These are phyloP conservation scores for Venturia carpophila DNA, from an alignment of 2,329 filamentous ascomycete species.

Conservation along the genomic window DNA sequence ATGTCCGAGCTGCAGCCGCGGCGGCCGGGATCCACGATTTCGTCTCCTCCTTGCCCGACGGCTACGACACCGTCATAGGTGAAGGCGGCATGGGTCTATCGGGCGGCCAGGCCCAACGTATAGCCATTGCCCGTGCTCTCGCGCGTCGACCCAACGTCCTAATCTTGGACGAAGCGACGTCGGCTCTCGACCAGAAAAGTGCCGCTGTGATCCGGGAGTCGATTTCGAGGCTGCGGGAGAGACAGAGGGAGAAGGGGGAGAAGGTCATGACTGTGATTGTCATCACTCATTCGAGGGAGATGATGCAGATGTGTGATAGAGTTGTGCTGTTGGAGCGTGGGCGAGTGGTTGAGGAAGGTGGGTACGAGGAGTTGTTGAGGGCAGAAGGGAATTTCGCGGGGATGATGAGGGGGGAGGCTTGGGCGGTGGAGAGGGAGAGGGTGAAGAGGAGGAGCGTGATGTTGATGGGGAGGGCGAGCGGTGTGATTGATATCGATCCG, in stretches of 20 bases:
- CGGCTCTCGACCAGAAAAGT: conserved; percentile 64
- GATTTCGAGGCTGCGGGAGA: conserved; percentile 39
- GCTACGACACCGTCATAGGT: conserved; percentile 67
- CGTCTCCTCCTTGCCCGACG: conserved; percentile 59
- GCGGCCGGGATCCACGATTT: conserved; percentile 68
- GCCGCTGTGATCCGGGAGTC: conserved; percentile 58
- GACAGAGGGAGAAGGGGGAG: conserved; percentile 20
- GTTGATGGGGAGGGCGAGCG: conserved; percentile 9
- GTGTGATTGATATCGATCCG: not conserved
- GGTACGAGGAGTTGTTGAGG: conserved; percentile 52
- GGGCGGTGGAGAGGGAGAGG: conserved; percentile 1
- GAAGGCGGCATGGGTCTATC: conserved; percentile 67
- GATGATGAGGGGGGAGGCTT: conserved; percentile 16
- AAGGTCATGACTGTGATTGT: conserved; percentile 61
- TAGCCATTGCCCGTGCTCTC: conserved; percentile 74
- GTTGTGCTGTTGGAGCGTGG: conserved; percentile 66
- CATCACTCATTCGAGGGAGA: conserved; percentile 73
- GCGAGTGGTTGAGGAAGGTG: conserved; percentile 58
- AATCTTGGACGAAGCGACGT: conserved; percentile 81
- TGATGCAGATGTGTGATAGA: conserved; percentile 75
- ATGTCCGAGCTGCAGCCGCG: conserved; percentile 44
- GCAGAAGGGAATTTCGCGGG: conserved; percentile 27
- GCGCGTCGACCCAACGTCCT: conserved; percentile 63
- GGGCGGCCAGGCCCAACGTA: conserved; percentile 73
- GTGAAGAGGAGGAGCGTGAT: conserved; percentile 10